Percentiles rank a stretch among this genome's conserved stretches.
These are phyloP conservation scores for Erodium texanum DNA, from an alignment of 441 rosid species.

Conservation along the genomic window DNA sequence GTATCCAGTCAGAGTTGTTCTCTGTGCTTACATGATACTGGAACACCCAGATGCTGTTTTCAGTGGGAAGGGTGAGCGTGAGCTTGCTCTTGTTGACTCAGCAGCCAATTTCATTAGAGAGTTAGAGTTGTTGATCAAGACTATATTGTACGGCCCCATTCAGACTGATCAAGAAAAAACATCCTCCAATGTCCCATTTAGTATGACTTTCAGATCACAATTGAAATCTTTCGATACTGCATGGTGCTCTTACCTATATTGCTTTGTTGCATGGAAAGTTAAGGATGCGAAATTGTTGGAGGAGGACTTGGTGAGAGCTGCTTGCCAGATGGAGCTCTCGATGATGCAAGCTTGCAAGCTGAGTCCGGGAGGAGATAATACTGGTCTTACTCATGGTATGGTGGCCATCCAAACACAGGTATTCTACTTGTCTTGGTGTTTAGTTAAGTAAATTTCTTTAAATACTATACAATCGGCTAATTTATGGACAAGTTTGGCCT, in stretches of 20 bases:
- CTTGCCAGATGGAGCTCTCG: slow-evolving; percentile 96
- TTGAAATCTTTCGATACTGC: slow-evolving; percentile 68
- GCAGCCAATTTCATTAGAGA: slow-evolving; percentile 54
- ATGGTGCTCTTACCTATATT: slow-evolving; percentile 71
- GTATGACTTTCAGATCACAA: slow-evolving; percentile 65
- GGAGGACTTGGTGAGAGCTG: slow-evolving; percentile 90
- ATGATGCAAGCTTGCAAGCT: slow-evolving; percentile 85
- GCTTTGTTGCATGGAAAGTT: slow-evolving; percentile 91
- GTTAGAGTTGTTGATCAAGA: slow-evolving; percentile 61
- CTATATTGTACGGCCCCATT: slow-evolving; percentile 61
- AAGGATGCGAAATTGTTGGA: slow-evolving; percentile 83
- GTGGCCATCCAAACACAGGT: slow-evolving; percentile 82
- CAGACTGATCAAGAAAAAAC: slow-evolving; percentile 45
- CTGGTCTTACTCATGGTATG: slow-evolving; percentile 67
- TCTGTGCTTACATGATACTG: slow-evolving; percentile 85
- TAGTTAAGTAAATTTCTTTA: neutral
- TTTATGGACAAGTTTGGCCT: slow-evolving; percentile 2
- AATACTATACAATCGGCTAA: neutral
- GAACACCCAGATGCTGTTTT: slow-evolving; percentile 93
- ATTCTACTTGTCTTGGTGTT: slow-evolving; percentile 5
- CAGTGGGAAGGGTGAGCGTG: slow-evolving; percentile 74
- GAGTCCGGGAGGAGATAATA: slow-evolving; percentile 47
- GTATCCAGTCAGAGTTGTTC: slow-evolving; percentile 78
- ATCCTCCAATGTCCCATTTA: slow-evolving; percentile 30
- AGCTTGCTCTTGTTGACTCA: slow-evolving; percentile 57